These are phyloP conservation scores for Penicillium sp. DNA, from an alignment of 2,329 filamentous ascomycete genomes.

Conservation along the genomic window DNA sequence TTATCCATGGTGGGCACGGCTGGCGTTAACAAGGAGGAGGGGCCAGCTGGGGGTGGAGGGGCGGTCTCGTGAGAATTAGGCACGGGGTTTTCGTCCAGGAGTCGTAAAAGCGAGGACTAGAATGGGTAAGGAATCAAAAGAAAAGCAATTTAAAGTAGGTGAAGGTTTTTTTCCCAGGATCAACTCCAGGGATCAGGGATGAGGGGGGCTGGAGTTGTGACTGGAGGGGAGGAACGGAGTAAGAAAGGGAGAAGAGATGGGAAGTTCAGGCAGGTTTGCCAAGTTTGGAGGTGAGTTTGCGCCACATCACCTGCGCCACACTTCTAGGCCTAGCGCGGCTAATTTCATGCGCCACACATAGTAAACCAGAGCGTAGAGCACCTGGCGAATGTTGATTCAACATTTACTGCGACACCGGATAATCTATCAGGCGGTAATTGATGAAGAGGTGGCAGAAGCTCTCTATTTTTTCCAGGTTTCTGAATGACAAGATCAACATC, in stretches of 20 bases:
- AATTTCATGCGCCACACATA: background rate
- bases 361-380: background rate
- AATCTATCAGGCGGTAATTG: background rate
- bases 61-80: conserved; percentile 42
- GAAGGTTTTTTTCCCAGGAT: conserved; percentile 18
- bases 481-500: background rate
- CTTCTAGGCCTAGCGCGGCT: background rate
- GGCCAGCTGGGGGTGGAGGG: conserved; percentile 34
- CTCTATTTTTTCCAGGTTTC: background rate
- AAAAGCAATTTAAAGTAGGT: conserved; percentile 19
- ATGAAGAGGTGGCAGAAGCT: background rate
- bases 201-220: conserved; percentile 16
- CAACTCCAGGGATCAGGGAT: conserved; percentile 28
- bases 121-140: conserved; percentile 8
- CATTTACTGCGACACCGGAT: too few relatives aligned
- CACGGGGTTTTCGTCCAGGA: conserved; percentile 21
- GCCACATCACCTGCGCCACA: conserved; percentile 30
- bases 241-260: conserved; percentile 31
- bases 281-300: conserved; percentile 29
- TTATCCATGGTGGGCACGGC: conserved; percentile 72
- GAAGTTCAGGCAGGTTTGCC: conserved; percentile 25
- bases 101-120: conserved; percentile 17
- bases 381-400: background rate
- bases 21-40: conserved; percentile 30
- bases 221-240: conserved; percentile 21